Evolutionary conservation across 2,329 filamentous ascomycete species (phyloP).

Genomic region (Phoma sp.): DNA sequence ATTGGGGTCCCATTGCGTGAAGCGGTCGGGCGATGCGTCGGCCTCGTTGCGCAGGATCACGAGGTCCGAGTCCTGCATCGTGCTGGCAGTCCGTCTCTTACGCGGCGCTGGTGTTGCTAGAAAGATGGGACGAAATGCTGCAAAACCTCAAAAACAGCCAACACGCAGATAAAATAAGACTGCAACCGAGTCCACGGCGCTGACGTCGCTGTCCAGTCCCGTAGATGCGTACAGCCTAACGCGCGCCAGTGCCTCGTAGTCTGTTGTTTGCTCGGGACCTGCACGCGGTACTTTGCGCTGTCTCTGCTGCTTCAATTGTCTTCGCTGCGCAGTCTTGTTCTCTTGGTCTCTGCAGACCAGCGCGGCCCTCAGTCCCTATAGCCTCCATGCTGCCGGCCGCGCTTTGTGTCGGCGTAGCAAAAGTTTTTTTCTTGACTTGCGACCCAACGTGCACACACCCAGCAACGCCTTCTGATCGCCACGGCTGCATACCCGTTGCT

Average conservation of each 20-base stretch:
- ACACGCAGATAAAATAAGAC: neutral
- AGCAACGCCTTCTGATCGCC: neutral
- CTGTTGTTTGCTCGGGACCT: constrained; percentile 7
- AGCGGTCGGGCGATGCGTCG: constrained; percentile 35
- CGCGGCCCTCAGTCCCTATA: neutral
- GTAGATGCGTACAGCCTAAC: constrained; percentile 8
- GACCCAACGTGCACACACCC: constrained; percentile 3
- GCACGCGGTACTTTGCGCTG: constrained; percentile 1
- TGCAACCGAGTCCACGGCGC: neutral
- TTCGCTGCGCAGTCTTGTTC: neutral
- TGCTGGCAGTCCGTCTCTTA: neutral
- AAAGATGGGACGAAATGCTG: neutral
- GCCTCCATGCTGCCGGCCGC: neutral
- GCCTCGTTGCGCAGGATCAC: constrained; percentile 38
- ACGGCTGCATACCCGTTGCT: neutral
- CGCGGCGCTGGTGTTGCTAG: neutral
- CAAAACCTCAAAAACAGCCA: neutral
- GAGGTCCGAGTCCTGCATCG: constrained; percentile 43
- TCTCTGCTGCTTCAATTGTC: neutral
- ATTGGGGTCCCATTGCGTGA: constrained; percentile 39
- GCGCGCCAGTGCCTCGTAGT: constrained; percentile 9
- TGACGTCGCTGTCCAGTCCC: constrained; percentile 13
- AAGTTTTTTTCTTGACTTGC: constrained; percentile 2
- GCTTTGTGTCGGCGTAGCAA: constrained; percentile 12
- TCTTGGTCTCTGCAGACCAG: neutral